phyloP scores from a whole-genome alignment of 208 protist genomes.

The Acanthamoeba divionensis region DNA sequence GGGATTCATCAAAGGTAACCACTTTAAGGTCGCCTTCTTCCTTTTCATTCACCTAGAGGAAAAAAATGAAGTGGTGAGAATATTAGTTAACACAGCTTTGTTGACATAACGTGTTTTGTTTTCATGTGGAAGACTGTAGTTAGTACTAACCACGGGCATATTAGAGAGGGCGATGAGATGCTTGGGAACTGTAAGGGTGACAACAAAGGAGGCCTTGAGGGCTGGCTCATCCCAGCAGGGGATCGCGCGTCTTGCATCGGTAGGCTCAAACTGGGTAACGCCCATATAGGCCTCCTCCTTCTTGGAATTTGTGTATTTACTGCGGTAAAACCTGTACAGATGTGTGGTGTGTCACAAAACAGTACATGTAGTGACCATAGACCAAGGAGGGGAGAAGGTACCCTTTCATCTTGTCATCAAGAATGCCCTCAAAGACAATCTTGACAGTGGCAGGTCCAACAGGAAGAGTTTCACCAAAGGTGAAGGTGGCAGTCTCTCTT shows the following conservation, averaged over 20 bases:
- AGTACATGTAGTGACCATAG: background rate
- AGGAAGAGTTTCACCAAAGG: constrained; percentile 33
- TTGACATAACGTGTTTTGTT: background rate
- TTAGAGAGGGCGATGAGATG: constrained; percentile 87
- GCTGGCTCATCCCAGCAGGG: constrained; percentile 94
- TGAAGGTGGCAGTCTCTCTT: constrained; percentile 55
- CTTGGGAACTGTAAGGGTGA: constrained; percentile 83
- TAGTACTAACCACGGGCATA: constrained; percentile 80
- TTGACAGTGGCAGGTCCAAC: constrained; percentile 68
- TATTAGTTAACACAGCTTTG: too few relatives aligned
- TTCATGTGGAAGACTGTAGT: background rate
- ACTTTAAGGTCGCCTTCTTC: background rate
- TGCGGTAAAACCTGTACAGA: constrained; percentile 88
- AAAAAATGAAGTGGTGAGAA: background rate
- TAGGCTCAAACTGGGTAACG: constrained; percentile 8
- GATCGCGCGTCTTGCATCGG: constrained; percentile 87
- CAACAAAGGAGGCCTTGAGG: constrained; percentile 90
- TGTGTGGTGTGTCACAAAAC: background rate
- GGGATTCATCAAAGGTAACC: constrained; percentile 75
- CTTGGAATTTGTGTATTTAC: constrained; percentile 82
- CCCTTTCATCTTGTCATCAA: constrained; percentile 89
- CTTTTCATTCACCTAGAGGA: background rate
- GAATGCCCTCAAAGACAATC: constrained; percentile 85
- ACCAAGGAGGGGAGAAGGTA: background rate
- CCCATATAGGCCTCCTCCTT: constrained; percentile 72